phyloP scores from a whole-genome alignment of 2,329 filamentous ascomycete species.

The Xylogone sp. region DNA sequence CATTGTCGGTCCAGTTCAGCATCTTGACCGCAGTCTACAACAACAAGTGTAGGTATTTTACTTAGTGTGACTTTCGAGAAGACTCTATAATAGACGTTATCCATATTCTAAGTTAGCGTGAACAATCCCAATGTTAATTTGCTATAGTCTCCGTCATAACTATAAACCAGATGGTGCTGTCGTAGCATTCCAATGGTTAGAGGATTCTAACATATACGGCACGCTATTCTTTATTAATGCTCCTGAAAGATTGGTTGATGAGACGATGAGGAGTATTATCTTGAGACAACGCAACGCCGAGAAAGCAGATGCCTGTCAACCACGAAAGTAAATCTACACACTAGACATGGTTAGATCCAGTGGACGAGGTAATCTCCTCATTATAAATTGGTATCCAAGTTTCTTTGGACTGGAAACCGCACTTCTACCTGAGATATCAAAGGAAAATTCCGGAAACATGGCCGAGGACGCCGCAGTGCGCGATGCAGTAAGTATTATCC shows the following conservation, averaged over 20 bases:
- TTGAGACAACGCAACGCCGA: neutral
- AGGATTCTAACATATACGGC: neutral
- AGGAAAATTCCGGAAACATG: neutral
- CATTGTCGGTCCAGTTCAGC: neutral
- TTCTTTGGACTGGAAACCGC: neutral
- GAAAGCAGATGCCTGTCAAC: neutral
- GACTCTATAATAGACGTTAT: too few relatives aligned
- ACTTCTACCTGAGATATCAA: neutral
- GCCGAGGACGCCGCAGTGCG: neutral
- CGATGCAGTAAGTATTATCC: neutral
- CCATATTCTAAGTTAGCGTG: too few relatives aligned
- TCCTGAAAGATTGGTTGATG: neutral
- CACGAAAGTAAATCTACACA: neutral
- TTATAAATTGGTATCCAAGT: neutral
- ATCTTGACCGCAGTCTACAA: neutral
- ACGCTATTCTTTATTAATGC: neutral
- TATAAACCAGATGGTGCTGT: neutral
- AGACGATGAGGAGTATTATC: neutral
- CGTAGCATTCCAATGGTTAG: neutral
- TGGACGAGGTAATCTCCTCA: neutral
- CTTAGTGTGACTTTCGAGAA: too few relatives aligned
- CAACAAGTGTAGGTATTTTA: neutral
- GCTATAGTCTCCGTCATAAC: neutral
- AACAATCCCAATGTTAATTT: neutral
- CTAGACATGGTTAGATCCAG: neutral